phyloP scores from a whole-genome alignment of 495 filamentous ascomycete species.

The Daldinia grandis region DNA sequence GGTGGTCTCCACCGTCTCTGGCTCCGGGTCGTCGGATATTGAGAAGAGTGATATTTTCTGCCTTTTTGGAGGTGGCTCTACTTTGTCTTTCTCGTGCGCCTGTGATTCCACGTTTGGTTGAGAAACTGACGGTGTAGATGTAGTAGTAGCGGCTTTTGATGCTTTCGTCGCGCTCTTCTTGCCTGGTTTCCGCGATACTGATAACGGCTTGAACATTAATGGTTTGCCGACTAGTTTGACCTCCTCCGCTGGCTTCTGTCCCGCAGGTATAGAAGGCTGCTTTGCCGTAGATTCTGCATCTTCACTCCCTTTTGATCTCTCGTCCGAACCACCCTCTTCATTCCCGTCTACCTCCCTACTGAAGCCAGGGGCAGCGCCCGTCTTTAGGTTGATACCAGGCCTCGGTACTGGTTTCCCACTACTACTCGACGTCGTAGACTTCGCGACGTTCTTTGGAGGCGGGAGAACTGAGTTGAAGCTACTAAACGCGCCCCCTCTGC shows the following conservation, averaged over 20 bases:
- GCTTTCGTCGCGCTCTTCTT: slow-evolving; percentile 65
- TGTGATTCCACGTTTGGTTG: slow-evolving; percentile 25
- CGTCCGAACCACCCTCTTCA: slow-evolving; percentile 33
- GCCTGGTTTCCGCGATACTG: slow-evolving; percentile 72
- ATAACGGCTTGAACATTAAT: slow-evolving; percentile 88
- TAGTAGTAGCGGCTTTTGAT: slow-evolving; percentile 18
- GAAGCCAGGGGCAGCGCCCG: slow-evolving; percentile 80
- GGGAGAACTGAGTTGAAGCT: slow-evolving; percentile 89
- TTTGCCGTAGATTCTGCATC: slow-evolving; percentile 37
- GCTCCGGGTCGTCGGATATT: slow-evolving; percentile 45
- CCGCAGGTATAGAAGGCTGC: slow-evolving; percentile 55
- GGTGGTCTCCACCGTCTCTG: not conserved
- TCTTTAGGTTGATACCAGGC: slow-evolving; percentile 75
- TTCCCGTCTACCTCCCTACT: slow-evolving; percentile 60
- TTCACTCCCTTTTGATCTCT: slow-evolving; percentile 18
- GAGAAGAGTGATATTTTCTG: slow-evolving; percentile 58
- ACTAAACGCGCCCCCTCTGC: slow-evolving; percentile 62
- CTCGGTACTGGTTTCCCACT: slow-evolving; percentile 48
- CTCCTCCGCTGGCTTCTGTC: slow-evolving; percentile 61
- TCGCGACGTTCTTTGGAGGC: slow-evolving; percentile 72
- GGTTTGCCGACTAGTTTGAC: slow-evolving; percentile 77
- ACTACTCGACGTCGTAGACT: slow-evolving; percentile 45
- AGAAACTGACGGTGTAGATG: slow-evolving; percentile 11
- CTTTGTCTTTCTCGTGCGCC: slow-evolving; percentile 10
- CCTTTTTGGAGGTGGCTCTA: slow-evolving; percentile 44